Evolutionary conservation across 768 basidiomycete genomes (phyloP).

Genomic region (Brasilioporus rufonigricans): DNA sequence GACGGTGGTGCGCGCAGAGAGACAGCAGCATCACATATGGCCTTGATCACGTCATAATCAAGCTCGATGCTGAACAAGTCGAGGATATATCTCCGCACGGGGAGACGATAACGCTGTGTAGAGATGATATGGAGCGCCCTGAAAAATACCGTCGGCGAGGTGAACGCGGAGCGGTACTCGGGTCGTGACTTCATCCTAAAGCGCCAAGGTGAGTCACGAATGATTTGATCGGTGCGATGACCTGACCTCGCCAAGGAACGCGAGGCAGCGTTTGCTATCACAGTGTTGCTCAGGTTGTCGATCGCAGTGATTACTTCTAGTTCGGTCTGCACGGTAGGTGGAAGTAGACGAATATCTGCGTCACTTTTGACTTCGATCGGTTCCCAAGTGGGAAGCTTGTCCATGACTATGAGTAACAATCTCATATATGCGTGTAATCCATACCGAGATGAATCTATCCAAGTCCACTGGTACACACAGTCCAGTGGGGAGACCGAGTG

Average conservation of each 20-base stretch:
- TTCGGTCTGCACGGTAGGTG: conserved; percentile 68
- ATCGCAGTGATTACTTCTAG: conserved; percentile 85
- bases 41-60: conserved; percentile 55
- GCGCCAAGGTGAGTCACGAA: not conserved
- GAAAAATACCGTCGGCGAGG: conserved; percentile 75
- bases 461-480: conserved; percentile 88
- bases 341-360: conserved; percentile 50
- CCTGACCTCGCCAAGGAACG: conserved; percentile 79
- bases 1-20: conserved; percentile 47
- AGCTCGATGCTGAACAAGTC: conserved; percentile 89
- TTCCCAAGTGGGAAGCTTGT: conserved; percentile 74
- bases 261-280: conserved; percentile 93
- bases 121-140: conserved; percentile 87
- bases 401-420: conserved; percentile 1
- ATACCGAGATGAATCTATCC: conserved; percentile 73
- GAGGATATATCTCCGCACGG: conserved; percentile 88
- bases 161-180: conserved; percentile 74
- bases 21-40: conserved; percentile 51
- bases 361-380: conserved; percentile 30
- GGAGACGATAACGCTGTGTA: conserved; percentile 84
- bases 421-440: conserved; percentile 25
- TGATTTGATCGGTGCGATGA: not conserved
- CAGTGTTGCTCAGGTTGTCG: conserved; percentile 92
- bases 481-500: conserved; percentile 84
- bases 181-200: conserved; percentile 72